phyloP scores from a whole-genome alignment of 805 yeast genomes.

The Candida yuanshanica region DNA sequence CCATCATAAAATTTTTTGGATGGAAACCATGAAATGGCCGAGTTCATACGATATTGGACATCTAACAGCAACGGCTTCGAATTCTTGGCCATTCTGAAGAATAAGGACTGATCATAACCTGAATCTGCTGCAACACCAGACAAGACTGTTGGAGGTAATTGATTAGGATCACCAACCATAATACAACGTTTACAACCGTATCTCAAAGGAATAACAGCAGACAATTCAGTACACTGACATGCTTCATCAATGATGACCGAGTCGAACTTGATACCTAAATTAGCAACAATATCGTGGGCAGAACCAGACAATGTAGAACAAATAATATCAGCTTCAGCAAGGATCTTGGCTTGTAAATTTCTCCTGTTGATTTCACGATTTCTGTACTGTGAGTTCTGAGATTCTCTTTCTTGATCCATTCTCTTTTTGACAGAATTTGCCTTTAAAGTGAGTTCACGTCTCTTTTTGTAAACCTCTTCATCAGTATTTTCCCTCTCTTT shows the following conservation, averaged over 20 bases:
- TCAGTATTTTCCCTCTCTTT: conserved; percentile 30
- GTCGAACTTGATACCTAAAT: conserved; percentile 71
- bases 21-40: conserved; percentile 83
- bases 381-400: conserved; percentile 59
- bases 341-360: conserved; percentile 64
- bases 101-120: conserved; percentile 85
- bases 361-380: conserved; percentile 75
- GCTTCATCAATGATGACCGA: conserved; percentile 96
- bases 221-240: conserved; percentile 91
- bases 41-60: conserved; percentile 98
- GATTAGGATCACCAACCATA: conserved; percentile 99
- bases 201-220: conserved; percentile 85
- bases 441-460: conserved; percentile 51
- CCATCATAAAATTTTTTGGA: conserved; percentile 76
- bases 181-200: conserved; percentile 89
- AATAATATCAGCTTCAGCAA: conserved; percentile 73
- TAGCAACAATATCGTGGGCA: conserved; percentile 80
- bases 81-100: conserved; percentile 84
- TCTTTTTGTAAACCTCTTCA: conserved; percentile 42
- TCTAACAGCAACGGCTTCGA: conserved; percentile 62
- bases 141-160: conserved; percentile 92
- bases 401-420: conserved; percentile 76
- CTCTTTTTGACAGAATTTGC: conserved; percentile 67
- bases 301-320: conserved; percentile 93
- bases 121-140: conserved; percentile 79